These are phyloP conservation scores for Talaromyces pinophilus DNA, from an alignment of 2,329 filamentous ascomycete species.

Conservation along the genomic window DNA sequence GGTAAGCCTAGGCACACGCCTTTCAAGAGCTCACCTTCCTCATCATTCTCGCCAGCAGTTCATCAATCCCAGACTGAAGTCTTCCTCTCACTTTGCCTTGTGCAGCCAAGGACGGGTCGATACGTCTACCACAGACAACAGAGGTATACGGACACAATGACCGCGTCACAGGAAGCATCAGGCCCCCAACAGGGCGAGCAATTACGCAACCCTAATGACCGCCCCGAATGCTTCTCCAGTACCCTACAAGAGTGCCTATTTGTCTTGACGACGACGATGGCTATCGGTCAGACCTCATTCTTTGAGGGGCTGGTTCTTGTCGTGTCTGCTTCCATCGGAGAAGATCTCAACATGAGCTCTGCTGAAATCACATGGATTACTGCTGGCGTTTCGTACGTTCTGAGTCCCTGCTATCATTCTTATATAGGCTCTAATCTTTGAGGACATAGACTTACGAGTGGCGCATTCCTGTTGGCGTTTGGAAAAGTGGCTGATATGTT, in stretches of 20 bases:
- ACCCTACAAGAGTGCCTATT: constrained; percentile 66
- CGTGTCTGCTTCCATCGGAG: constrained; percentile 62
- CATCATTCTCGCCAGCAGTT: background rate
- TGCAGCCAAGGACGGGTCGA: background rate
- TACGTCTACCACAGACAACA: constrained; percentile 3
- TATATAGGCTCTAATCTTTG: background rate
- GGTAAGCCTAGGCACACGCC: background rate
- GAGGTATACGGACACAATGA: constrained; percentile 1
- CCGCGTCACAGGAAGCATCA: background rate
- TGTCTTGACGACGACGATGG: constrained; percentile 66
- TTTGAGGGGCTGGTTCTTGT: constrained; percentile 61
- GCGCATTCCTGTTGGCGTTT: constrained; percentile 66
- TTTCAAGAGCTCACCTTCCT: background rate
- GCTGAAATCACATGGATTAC: constrained; percentile 69
- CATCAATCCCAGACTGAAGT: background rate
- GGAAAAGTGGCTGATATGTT: constrained; percentile 67
- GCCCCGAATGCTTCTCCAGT: constrained; percentile 57
- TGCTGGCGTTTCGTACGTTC: constrained; percentile 57
- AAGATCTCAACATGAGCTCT: constrained; percentile 62
- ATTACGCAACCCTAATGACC: constrained; percentile 18
- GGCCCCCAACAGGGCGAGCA: background rate
- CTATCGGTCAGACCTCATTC: constrained; percentile 64
- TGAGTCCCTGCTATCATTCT: background rate
- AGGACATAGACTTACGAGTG: constrained; percentile 57
- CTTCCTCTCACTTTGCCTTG: background rate